Percentiles rank a stretch among this genome's conserved stretches.
Evolutionary conservation across 441 rosid species (phyloP).

Genomic region (Jatropha podagrica): DNA sequence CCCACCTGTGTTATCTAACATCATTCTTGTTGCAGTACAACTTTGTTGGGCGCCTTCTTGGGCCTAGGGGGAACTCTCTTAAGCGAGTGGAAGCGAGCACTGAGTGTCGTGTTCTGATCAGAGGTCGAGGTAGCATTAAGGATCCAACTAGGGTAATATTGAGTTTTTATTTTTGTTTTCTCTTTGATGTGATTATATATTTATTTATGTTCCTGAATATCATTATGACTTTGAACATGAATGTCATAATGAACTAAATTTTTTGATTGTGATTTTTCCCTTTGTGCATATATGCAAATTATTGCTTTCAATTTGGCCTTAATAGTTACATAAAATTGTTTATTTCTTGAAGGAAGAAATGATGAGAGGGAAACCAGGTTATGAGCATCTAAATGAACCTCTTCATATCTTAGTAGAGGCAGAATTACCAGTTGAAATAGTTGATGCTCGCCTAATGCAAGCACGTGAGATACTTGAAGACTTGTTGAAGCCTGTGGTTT

Average conservation of each 20-base stretch:
- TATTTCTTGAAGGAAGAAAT: slow-evolving; percentile 72
- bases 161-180: not conserved
- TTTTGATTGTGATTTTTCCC: not conserved
- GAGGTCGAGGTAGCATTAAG: slow-evolving; percentile 97
- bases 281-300: not conserved
- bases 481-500: slow-evolving; percentile 85
- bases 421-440: slow-evolving; percentile 88
- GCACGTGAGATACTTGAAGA: slow-evolving; percentile 95
- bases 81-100: slow-evolving; percentile 96
- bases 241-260: not conserved
- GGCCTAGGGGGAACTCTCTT: slow-evolving; percentile 97
- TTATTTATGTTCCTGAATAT: slow-evolving; percentile 1
- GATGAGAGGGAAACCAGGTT: slow-evolving; percentile 99
- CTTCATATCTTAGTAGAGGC: slow-evolving; percentile 95
- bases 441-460: slow-evolving; percentile 89
- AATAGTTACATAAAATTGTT: slow-evolving; percentile 16
- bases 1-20: slow-evolving; percentile 22
- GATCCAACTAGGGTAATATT: slow-evolving; percentile 76
- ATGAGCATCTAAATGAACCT: slow-evolving; percentile 96
- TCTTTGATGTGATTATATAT: not conserved
- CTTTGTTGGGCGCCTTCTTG: slow-evolving; percentile 98
- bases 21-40: slow-evolving; percentile 60
- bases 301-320: slow-evolving; percentile 5
- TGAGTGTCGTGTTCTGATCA: slow-evolving; percentile 89
- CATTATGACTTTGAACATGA: not conserved